phyloP scores from a whole-genome alignment of 2,329 filamentous ascomycete species.

The Sporothrix pallida region DNA sequence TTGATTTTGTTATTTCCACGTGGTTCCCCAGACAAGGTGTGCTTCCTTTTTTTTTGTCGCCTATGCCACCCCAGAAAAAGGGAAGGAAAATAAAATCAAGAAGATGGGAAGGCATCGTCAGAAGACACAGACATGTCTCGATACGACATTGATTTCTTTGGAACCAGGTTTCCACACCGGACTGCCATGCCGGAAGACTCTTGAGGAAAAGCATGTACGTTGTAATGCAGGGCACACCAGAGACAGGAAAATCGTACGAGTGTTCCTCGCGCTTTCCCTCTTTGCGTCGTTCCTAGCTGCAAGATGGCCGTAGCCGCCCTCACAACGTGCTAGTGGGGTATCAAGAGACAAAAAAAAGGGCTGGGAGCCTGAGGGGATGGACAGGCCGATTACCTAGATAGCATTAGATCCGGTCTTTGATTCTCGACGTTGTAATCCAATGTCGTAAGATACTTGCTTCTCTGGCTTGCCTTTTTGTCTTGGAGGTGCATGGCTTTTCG shows the following conservation, averaged over 20 bases:
- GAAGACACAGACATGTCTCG: background rate
- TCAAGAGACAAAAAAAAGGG: background rate
- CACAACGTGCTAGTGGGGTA: background rate
- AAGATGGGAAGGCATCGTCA: background rate
- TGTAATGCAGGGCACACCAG: background rate
- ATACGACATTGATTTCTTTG: background rate
- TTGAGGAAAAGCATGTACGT: background rate
- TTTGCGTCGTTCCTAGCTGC: background rate
- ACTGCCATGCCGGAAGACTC: slow-evolving; percentile 1
- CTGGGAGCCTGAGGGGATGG: background rate
- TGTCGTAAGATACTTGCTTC: background rate
- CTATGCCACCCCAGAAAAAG: background rate
- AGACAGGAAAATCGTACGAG: slow-evolving; percentile 13
- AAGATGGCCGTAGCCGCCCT: background rate
- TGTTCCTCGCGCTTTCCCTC: background rate
- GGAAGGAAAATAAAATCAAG: background rate
- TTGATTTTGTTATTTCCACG: background rate
- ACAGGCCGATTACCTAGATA: slow-evolving; percentile 12
- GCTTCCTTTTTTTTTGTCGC: background rate
- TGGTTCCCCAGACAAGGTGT: background rate
- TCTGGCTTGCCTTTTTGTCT: background rate
- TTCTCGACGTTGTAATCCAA: background rate
- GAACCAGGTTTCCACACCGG: background rate
- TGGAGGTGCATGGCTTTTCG: background rate
- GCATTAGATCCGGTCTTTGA: background rate